Evolutionary conservation across 345 rosid species (phyloP).

Genomic region (Acer saccharum): DNA sequence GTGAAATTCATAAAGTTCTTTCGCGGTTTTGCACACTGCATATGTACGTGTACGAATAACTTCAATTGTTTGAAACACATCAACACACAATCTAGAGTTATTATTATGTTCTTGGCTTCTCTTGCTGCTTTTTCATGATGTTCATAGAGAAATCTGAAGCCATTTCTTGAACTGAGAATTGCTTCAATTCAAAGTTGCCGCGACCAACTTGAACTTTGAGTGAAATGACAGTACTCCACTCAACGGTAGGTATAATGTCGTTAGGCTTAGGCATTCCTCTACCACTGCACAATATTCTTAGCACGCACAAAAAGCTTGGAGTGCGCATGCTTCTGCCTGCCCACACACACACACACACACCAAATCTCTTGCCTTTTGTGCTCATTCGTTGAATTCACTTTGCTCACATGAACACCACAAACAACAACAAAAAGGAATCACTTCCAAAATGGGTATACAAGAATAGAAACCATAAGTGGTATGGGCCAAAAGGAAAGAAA

Average conservation of each 20-base stretch:
- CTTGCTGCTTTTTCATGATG: not conserved
- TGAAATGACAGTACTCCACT: not conserved
- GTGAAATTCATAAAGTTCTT: not conserved
- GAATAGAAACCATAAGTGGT: slow-evolving; percentile 18
- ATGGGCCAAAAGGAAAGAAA: not conserved
- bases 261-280: slow-evolving; percentile 1
- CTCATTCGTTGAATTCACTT: not conserved
- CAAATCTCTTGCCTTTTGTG: slow-evolving; percentile 5
- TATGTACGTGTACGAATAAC: not conserved
- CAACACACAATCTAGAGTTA: not conserved
- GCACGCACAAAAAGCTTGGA: slow-evolving; percentile 16
- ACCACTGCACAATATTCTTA: slow-evolving; percentile 1
- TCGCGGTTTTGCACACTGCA: not conserved
- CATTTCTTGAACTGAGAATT: not conserved
- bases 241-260: not conserved
- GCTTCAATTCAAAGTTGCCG: not conserved
- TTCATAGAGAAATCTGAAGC: not conserved
- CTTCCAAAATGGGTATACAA: slow-evolving; percentile 7
- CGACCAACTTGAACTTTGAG: not conserved
- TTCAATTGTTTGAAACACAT: not conserved
- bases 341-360: slow-evolving; percentile 2
- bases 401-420: slow-evolving; percentile 28
- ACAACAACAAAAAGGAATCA: slow-evolving; percentile 9
- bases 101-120: not conserved
- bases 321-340: slow-evolving; percentile 25